Evolutionary conservation across 345 rosid genomes (phyloP).

Genomic region (Gossypioides kirkii): DNA sequence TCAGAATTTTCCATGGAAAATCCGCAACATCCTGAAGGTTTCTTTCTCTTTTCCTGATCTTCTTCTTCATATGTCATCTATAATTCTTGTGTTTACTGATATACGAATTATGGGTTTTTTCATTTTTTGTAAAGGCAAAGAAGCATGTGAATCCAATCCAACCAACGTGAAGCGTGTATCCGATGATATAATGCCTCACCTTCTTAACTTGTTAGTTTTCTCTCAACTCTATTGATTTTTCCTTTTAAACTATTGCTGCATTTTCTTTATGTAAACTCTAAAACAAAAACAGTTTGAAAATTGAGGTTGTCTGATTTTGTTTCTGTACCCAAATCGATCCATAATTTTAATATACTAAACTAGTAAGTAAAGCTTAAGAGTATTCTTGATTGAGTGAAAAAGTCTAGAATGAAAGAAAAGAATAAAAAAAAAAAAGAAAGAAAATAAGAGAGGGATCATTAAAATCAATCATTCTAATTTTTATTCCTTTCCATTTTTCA

Average conservation of each 20-base stretch:
- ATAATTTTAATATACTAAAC: no score
- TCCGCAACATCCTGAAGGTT: neutral
- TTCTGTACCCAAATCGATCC: neutral
- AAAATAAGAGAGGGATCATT: no score
- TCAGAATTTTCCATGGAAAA: neutral
- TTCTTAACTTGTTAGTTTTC: slow-evolving; percentile 65
- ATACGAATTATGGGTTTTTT: neutral
- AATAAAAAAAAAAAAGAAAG: no score
- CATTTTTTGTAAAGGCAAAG: slow-evolving; percentile 28
- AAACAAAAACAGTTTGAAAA: no score
- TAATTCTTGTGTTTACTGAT: neutral
- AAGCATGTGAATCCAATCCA: slow-evolving; percentile 36
- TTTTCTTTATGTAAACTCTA: no score
- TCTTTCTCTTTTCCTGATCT: neutral
- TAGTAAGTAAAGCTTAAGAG: no score
- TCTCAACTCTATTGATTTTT: no score
- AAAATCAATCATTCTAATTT: no score
- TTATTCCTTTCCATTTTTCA: no score
- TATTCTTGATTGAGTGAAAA: accelerated
- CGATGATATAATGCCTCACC: slow-evolving; percentile 59
- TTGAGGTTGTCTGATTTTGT: neutral
- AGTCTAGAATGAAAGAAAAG: no score
- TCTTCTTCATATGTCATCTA: neutral
- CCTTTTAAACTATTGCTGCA: no score
- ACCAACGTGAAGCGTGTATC: slow-evolving; percentile 23